Percentiles rank a stretch among this genome's conserved stretches.
phyloP scores from a whole-genome alignment of 345 rosid genomes.

The Raphanus sativus region DNA sequence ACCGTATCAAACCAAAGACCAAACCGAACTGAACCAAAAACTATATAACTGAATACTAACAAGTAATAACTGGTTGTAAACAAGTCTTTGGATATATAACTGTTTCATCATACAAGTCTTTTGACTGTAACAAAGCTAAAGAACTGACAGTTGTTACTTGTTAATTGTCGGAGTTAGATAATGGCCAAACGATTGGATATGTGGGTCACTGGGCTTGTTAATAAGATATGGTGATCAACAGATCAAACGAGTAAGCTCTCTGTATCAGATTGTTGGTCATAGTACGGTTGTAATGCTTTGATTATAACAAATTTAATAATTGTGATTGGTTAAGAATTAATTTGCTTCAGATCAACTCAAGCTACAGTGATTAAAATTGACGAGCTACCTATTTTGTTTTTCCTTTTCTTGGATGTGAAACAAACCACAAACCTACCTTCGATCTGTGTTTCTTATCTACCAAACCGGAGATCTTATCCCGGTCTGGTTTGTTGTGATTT shows the following conservation, averaged over 20 bases:
- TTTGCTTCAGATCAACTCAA: slow-evolving; percentile 36
- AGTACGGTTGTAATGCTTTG: not conserved
- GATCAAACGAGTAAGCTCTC: slow-evolving; percentile 19
- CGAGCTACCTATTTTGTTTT: slow-evolving; percentile 20
- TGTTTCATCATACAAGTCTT: not conserved
- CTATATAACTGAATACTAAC: not conserved
- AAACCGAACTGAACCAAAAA: not conserved
- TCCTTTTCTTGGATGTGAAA: slow-evolving; percentile 2
- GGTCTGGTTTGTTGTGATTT: not conserved
- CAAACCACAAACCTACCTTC: slow-evolving; percentile 25
- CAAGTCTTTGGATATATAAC: no score
- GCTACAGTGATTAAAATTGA: slow-evolving; percentile 21
- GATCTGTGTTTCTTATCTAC: slow-evolving; percentile 32
- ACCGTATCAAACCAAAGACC: not conserved
- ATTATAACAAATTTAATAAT: not conserved
- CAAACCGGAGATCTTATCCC: slow-evolving; percentile 8
- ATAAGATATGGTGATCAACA: slow-evolving; percentile 24
- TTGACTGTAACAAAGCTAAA: not conserved
- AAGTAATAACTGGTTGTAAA: slow-evolving; percentile 1
- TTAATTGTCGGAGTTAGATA: slow-evolving; percentile 10
- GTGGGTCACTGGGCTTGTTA: slow-evolving; percentile 3
- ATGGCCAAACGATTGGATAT: not conserved
- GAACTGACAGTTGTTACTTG: not conserved
- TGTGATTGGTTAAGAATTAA: slow-evolving; percentile 11
- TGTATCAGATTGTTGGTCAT: slow-evolving; percentile 5